Base-by-base conservation (phyloP, 169 alveolate genomes). In the Eimeria necatrix region DNA sequence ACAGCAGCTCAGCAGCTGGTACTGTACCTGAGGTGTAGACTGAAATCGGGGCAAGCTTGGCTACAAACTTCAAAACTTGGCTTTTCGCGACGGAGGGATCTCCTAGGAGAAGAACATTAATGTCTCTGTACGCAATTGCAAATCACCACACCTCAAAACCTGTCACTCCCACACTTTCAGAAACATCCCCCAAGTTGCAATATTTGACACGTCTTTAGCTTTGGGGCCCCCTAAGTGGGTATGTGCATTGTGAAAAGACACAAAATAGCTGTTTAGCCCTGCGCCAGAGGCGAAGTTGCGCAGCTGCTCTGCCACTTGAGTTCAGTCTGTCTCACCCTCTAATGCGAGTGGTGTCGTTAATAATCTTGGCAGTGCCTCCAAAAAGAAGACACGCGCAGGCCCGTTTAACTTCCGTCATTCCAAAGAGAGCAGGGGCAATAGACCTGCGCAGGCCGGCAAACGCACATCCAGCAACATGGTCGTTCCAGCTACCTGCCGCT, bases 61-160 rank as follows among this genome's bases (percentile, higher is more conserved):
- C 99, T 16, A 99, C 99, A 95, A 99, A 99, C 80, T 93, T 93
- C 48, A 95, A 91, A 48, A 93, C 71, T 71, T 94, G 94, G 59
- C 93, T 81, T 93, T 99, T 99, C 70, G 99, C 99, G 7, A 99
- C 99, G 32, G 99, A 98, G 2, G 99, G 99, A 95, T 99, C 99
- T 22, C 99, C 99, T 10, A 99, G 96, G 81, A 98, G 96, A 16
- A 98, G 92, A 18, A 98, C 98, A 92, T 98, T 97, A n/a, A 96
- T 95, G 26, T 94, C 96, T 41, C 96, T 94, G 80, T 76, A 78
- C 5, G 68, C 87, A 88, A 81, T 3, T 16, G n/a, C 53, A 22
- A 53, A 4, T 12, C 16, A 5, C 14, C 76, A 41, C 9, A 60
- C 32, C 70, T 10, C 90, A 76, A 24, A 52, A 49, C 10, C 83